These are phyloP conservation scores for Clavispora carvajalis DNA, from an alignment of 805 yeast genomes.

Conservation along the genomic window DNA sequence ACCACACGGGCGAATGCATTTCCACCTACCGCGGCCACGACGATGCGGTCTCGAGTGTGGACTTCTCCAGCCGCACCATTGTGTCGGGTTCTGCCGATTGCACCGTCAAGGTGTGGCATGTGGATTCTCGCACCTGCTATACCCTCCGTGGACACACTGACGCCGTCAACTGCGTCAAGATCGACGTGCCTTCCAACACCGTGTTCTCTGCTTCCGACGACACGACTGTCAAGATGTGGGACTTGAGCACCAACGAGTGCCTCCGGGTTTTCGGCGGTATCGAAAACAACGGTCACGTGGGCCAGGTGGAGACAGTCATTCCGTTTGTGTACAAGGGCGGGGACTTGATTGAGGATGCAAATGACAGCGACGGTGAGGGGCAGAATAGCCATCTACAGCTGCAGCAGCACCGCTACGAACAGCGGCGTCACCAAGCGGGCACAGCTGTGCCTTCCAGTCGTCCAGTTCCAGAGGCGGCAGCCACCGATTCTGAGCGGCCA, in stretches of 20 bases:
- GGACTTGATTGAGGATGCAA: conserved; percentile 42
- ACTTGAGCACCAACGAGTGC: conserved; percentile 73
- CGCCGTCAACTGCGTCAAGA: conserved; percentile 86
- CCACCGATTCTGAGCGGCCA: neutral
- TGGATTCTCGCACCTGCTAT: conserved; percentile 85
- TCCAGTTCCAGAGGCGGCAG: too few relatives aligned
- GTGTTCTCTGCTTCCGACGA: conserved; percentile 89
- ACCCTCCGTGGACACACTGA: conserved; percentile 91
- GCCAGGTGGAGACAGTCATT: conserved; percentile 88
- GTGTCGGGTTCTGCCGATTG: conserved; percentile 92
- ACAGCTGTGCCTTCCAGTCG: neutral
- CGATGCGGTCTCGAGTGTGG: conserved; percentile 80
- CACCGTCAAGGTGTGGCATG: conserved; percentile 95
- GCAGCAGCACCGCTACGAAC: conserved; percentile 12
- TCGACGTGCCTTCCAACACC: conserved; percentile 73
- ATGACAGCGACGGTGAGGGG: conserved; percentile 35
- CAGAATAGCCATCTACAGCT: conserved; percentile 8
- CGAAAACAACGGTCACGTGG: conserved; percentile 78
- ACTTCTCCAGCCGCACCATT: conserved; percentile 71
- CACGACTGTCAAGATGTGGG: conserved; percentile 93
- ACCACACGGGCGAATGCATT: conserved; percentile 88
- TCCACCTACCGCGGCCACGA: conserved; percentile 92
- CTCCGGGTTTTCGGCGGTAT: conserved; percentile 72
- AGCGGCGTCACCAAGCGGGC: conserved; percentile 5
- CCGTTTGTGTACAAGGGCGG: conserved; percentile 70